Evolutionary conservation across 2,329 filamentous ascomycete species (phyloP), one percentile per base, ranked within the genome.

Genomic region (Cadophora luteo-olivacea): DNA sequence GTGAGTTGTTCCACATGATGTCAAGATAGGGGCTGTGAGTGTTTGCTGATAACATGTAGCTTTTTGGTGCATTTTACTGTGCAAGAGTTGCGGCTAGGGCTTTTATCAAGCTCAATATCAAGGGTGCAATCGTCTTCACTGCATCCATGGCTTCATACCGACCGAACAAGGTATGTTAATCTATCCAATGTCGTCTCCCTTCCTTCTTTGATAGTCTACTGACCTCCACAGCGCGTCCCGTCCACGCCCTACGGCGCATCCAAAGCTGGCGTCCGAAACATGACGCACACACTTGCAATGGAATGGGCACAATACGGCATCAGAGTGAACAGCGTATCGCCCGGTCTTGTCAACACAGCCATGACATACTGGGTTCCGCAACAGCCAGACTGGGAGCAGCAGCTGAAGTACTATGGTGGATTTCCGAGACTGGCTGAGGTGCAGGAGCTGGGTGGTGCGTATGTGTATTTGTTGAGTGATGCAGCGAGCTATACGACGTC

Each of bases 271-370:
- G 74, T 83, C 1, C 76, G 82, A 0, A 87, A 89, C 79, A 75
- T 89, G 67, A 86, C 87, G 67, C 81, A 81, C 70, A 89, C 87
- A 45, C 81, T 91, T 65, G 88, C 88, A 75, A 89, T 89, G 78
- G 88, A 91, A 79, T 91, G 88, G 88, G 79, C 78, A 2, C 80
- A 82, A 78, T 83, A 87, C 70, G 87, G 89, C 79, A 90, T 90
- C 78, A 85, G 88, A 74, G 88, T 89, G 77, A 91, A 91, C 83
- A 85, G 83, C 78, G 86, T 91, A 78, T 90, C 87, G 5, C 88
- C 88, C 9, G 88, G 88, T 64, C 90, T 89, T 80, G 89, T 90
- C 74, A 87, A 89, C 79, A 90, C 88, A 29, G 88, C 87, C 7
- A 66, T 70, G 69, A 81, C 80, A 11, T 84, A 84, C 73, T 85